Base-by-base conservation (phyloP, 2,329 filamentous ascomycete genomes). In the Penicillium oxalicum region DNA sequence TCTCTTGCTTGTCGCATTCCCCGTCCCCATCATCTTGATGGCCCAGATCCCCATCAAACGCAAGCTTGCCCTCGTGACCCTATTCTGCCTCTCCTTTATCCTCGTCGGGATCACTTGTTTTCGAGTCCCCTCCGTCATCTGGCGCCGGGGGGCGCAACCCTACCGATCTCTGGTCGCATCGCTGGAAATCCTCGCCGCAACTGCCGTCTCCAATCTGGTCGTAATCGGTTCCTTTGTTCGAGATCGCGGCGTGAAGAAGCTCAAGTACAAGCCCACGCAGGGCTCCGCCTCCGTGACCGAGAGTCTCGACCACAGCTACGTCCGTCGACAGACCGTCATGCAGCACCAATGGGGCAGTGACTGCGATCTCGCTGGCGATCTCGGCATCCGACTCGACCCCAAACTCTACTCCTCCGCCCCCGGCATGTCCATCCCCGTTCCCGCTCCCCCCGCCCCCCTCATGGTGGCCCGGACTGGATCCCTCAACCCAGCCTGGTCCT, bases 211-310 rank as follows among this genome's bases (percentile, higher is more conserved):
- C 9, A 98, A 97, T 65, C 84, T 86, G 3, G 77, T 98, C 18
- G 87, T 96, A 1, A 80, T 98, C 2, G 91, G 91, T 9, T 95
- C 91, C 0, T 97, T 97, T 62, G 83, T 97, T 27, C 82, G 91
- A 11, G 91, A 97, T 65, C 81, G 88, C 45, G 93, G 93, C 26
- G 74, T 90, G 36, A 97, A 97, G 76, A 95, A 94, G 70, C 78
- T 79, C 48, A 93, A 89, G 64, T 96, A 87, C 71, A 84, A 85
- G 42, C 65, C 59, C 65, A 57, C 47, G 2, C 40, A 59, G 18
- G 66, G 57, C 5, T 73, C 50, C 62, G 72, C 62, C 11, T 81
- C 77, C 12, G 72, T 76, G 3, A 72, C 69, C 35, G 78, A 81
- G 55, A 68, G 66, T 48, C 62, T 73, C 47, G 68, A 70, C 35